phyloP scores from a whole-genome alignment of 305 asterid species.

The Fraxinus greggii region DNA sequence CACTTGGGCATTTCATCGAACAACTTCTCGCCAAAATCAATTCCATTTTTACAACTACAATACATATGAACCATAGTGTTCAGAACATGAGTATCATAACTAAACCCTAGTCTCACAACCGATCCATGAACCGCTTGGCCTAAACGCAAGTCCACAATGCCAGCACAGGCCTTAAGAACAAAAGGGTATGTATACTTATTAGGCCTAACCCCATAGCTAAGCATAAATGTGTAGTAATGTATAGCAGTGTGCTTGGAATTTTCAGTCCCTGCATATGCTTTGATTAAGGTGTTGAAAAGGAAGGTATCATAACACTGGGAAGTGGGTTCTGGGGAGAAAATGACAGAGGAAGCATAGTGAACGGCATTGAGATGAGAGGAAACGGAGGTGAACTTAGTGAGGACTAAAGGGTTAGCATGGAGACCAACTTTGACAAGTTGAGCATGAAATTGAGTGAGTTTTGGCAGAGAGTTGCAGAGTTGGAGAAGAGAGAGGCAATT shows the following conservation, averaged over 20 bases:
- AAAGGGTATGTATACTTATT: slow-evolving; percentile 78
- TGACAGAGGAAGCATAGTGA: slow-evolving; percentile 53
- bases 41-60: slow-evolving; percentile 50
- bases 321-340: slow-evolving; percentile 48
- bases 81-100: slow-evolving; percentile 50
- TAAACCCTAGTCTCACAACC: slow-evolving; percentile 54
- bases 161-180: slow-evolving; percentile 79
- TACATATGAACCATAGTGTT: slow-evolving; percentile 71
- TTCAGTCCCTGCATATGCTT: slow-evolving; percentile 55
- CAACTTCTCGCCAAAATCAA: slow-evolving; percentile 53
- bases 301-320: slow-evolving; percentile 56
- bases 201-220: slow-evolving; percentile 39
- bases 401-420: slow-evolving; percentile 54
- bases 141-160: slow-evolving; percentile 47
- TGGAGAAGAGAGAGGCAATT: slow-evolving; percentile 59
- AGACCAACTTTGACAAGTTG: slow-evolving; percentile 59
- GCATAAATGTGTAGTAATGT: slow-evolving; percentile 48
- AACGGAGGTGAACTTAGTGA: slow-evolving; percentile 62
- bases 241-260: slow-evolving; percentile 41
- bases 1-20: slow-evolving; percentile 66
- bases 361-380: slow-evolving; percentile 54
- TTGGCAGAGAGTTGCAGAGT: slow-evolving; percentile 56
- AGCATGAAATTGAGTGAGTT: slow-evolving; percentile 62
- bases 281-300: slow-evolving; percentile 70
- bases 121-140: slow-evolving; percentile 57